Percentiles rank a stretch among this genome's conserved stretches.
These are phyloP conservation scores for Kandelia obovata DNA, from an alignment of 345 rosid species.

Conservation along the genomic window DNA sequence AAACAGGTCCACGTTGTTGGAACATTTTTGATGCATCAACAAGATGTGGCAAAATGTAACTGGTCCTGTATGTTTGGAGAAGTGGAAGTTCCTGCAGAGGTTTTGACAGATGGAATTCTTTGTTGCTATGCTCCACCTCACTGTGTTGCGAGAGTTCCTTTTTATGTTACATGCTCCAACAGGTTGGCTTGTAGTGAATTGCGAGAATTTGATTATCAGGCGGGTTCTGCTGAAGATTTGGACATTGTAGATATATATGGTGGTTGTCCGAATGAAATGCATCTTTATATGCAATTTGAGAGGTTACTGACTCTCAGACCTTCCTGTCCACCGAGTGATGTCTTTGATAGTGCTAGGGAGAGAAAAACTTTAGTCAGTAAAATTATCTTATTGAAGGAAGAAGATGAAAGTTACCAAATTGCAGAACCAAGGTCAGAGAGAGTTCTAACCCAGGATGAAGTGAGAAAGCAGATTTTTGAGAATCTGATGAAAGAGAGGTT, in stretches of 20 bases:
- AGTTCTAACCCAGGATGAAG: slow-evolving; percentile 28
- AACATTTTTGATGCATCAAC: slow-evolving; percentile 53
- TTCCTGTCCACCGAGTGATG: slow-evolving; percentile 23
- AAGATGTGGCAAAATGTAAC: slow-evolving; percentile 50
- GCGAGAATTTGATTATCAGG: slow-evolving; percentile 75
- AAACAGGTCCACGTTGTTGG: slow-evolving; percentile 69
- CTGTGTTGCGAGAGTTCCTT: slow-evolving; percentile 67
- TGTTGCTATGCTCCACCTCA: slow-evolving; percentile 70
- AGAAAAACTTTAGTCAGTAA: slow-evolving; percentile 45
- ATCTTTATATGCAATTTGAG: slow-evolving; percentile 52
- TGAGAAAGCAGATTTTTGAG: slow-evolving; percentile 37
- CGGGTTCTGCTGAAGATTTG: slow-evolving; percentile 44
- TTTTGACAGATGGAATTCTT: slow-evolving; percentile 74
- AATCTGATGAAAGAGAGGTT: slow-evolving; percentile 57
- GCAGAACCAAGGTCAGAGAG: slow-evolving; percentile 31
- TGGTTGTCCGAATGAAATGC: slow-evolving; percentile 33
- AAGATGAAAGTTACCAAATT: slow-evolving; percentile 46
- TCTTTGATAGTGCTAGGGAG: slow-evolving; percentile 41
- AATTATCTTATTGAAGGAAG: slow-evolving; percentile 67
- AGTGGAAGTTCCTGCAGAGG: slow-evolving; percentile 81
- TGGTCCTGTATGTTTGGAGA: slow-evolving; percentile 99
- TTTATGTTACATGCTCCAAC: slow-evolving; percentile 88
- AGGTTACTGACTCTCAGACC: slow-evolving; percentile 46
- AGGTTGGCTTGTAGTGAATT: slow-evolving; percentile 91
- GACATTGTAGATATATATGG: slow-evolving; percentile 42